Percentiles rank a stretch among this genome's conserved stretches.
Conservation (phyloP, 208 protist genomes). For the Acanthamoeba healyi region DNA sequence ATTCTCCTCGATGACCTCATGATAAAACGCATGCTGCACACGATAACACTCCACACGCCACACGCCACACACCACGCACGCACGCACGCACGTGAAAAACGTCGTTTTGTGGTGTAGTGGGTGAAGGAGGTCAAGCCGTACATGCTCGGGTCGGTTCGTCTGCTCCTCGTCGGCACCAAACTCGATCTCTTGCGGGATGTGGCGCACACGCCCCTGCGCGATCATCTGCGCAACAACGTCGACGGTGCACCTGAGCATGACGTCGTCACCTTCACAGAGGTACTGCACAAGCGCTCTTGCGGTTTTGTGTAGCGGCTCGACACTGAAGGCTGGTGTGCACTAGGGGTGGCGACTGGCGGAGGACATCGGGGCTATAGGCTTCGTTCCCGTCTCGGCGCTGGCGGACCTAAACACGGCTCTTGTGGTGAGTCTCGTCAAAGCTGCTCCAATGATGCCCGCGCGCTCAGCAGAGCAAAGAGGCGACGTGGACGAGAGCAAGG, state of each 20-base stretch:
- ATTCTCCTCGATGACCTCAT: background rate
- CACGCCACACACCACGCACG: background rate
- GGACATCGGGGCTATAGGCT: background rate
- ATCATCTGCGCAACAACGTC: background rate
- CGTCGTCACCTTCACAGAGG: background rate
- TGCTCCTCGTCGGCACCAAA: background rate
- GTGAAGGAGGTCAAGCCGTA: background rate
- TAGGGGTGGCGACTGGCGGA: background rate
- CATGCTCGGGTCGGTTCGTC: background rate
- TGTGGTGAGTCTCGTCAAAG: background rate
- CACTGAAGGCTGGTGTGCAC: background rate
- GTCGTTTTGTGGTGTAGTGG: too few relatives aligned
- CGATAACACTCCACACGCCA: too few relatives aligned
- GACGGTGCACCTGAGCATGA: too few relatives aligned
- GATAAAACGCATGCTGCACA: too few relatives aligned
- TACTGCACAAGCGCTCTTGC: background rate
- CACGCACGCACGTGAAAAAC: background rate
- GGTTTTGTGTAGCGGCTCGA: background rate
- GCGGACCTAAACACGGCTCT: background rate
- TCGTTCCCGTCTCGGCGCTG: background rate
- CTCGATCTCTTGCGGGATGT: background rate
- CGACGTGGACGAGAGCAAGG: too few relatives aligned
- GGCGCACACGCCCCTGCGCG: too few relatives aligned
- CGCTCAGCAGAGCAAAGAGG: too few relatives aligned
- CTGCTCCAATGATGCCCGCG: background rate